Evolutionary conservation across 2,329 filamentous ascomycete genomes (phyloP).

Genomic region (Aspergillus pseudoterreus): DNA sequence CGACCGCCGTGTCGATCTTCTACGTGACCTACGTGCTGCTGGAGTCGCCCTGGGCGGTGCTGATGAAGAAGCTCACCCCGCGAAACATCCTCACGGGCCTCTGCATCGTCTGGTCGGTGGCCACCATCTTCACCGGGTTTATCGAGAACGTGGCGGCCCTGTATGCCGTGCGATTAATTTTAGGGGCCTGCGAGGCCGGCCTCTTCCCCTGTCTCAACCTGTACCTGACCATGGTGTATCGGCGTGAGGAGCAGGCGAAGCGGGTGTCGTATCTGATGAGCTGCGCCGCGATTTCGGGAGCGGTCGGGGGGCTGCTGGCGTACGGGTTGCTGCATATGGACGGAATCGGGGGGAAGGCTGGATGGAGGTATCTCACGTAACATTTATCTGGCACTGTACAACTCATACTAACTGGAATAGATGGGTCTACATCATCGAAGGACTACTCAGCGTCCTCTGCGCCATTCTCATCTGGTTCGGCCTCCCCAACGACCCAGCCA

Average conservation of each 20-base stretch:
- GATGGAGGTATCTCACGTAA: slow-evolving; percentile 42
- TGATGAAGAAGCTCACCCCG: slow-evolving; percentile 48
- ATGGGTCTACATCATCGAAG: slow-evolving; percentile 52
- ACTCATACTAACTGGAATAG: slow-evolving; percentile 11
- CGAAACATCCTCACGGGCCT: slow-evolving; percentile 38
- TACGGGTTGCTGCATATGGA: slow-evolving; percentile 44
- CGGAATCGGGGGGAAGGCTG: slow-evolving; percentile 41
- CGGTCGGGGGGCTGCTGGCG: slow-evolving; percentile 39
- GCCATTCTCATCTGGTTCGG: slow-evolving; percentile 46
- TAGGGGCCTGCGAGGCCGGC: slow-evolving; percentile 36
- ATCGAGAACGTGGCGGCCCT: slow-evolving; percentile 40
- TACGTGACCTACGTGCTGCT: slow-evolving; percentile 51
- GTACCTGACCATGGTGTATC: slow-evolving; percentile 41
- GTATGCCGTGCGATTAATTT: slow-evolving; percentile 38
- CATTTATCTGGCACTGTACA: too few relatives aligned
- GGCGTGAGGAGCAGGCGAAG: slow-evolving; percentile 39
- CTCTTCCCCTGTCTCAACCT: slow-evolving; percentile 40
- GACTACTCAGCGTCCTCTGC: slow-evolving; percentile 43
- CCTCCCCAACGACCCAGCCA: slow-evolving; percentile 45
- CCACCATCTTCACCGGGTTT: slow-evolving; percentile 48
- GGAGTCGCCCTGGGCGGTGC: slow-evolving; percentile 46
- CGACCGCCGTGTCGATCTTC: slow-evolving; percentile 50
- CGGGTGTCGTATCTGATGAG: slow-evolving; percentile 41
- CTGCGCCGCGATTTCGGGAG: slow-evolving; percentile 37
- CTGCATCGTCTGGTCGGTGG: slow-evolving; percentile 47